A percentile compares a stretch with the other conserved stretches of the same genome.
Evolutionary conservation across 768 basidiomycete genomes (phyloP).

Genomic region (Auriscalpium vulgare): DNA sequence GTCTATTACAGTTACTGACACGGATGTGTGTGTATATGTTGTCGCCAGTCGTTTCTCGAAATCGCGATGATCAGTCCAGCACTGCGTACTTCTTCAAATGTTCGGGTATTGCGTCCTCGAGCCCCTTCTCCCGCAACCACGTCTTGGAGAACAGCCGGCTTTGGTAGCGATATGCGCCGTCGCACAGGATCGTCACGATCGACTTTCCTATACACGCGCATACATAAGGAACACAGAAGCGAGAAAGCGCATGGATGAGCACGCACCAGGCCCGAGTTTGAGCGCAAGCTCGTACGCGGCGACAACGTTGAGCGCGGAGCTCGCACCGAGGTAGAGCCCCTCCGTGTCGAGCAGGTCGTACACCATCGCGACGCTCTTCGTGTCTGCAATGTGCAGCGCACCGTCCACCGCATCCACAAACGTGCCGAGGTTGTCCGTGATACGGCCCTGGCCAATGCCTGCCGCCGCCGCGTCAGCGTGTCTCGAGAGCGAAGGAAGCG

Average conservation of each 20-base stretch:
- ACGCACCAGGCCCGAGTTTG: conserved; percentile 72
- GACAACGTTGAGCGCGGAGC: conserved; percentile 89
- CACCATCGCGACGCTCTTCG: conserved; percentile 87
- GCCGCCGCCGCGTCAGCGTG: background rate
- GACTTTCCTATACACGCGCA: conserved; percentile 48
- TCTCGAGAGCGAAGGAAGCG: background rate
- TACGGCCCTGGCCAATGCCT: conserved; percentile 97
- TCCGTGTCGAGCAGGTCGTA: conserved; percentile 89
- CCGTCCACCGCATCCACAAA: conserved; percentile 75
- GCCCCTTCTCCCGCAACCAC: conserved; percentile 79
- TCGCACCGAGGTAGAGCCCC: conserved; percentile 91
- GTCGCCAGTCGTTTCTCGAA: background rate
- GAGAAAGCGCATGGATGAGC: background rate
- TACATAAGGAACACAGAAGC: background rate
- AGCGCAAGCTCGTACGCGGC: conserved; percentile 85
- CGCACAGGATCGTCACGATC: conserved; percentile 84
- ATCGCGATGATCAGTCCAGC: conserved; percentile 41
- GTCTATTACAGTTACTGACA: background rate
- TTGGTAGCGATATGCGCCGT: conserved; percentile 97
- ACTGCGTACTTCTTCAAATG: conserved; percentile 87
- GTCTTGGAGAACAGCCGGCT: conserved; percentile 89
- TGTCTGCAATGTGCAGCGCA: conserved; percentile 80
- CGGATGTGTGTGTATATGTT: background rate
- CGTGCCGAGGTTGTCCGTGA: conserved; percentile 84
- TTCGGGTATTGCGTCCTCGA: conserved; percentile 72